Percentiles rank a stretch among this genome's conserved stretches.
These are phyloP conservation scores for Cladosporium sp. DNA, from an alignment of 2,329 filamentous ascomycete species.

Conservation along the genomic window DNA sequence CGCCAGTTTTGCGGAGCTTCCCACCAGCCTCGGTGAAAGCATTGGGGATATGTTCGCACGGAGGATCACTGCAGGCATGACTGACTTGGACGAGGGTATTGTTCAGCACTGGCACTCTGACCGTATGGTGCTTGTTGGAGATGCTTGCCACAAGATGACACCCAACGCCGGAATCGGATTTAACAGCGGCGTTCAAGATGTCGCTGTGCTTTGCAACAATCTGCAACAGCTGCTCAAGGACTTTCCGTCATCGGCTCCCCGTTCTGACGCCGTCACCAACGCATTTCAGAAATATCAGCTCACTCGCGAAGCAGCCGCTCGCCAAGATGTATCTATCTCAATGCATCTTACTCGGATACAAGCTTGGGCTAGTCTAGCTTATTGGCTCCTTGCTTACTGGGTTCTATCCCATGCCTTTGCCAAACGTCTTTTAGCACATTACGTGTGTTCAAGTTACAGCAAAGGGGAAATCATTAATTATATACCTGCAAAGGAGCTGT, in stretches of 20 bases:
- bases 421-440: background rate
- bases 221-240: background rate
- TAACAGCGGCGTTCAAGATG: background rate
- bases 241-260: background rate
- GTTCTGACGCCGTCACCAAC: background rate
- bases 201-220: constrained; percentile 13
- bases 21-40: background rate
- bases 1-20: background rate
- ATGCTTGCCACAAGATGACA: background rate
- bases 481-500: background rate
- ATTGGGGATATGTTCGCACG: background rate
- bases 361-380: background rate
- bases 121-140: background rate
- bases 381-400: background rate
- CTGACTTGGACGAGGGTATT: background rate
- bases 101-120: background rate
- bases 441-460: background rate
- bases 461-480: background rate
- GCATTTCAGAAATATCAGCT: background rate
- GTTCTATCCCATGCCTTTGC: background rate
- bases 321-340: background rate
- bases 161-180: background rate
- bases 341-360: background rate
- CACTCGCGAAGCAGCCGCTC: background rate
- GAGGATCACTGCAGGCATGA: background rate